phyloP scores from a whole-genome alignment of 306 rosid genomes.

The Pyrus bretschneideri region DNA sequence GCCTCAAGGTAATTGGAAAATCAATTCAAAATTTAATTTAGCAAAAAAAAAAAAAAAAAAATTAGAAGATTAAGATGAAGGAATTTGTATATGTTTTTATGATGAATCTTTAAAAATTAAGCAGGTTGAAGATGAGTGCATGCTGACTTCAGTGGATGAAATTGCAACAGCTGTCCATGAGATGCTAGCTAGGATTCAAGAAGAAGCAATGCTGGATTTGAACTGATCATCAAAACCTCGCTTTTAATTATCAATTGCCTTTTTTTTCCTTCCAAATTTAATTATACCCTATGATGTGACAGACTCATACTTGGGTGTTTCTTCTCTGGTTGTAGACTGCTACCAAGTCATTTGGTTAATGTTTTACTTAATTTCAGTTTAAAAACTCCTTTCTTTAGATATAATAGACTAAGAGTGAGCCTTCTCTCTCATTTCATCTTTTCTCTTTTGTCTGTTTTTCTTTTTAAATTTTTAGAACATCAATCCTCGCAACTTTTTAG shows the following conservation, averaged over 20 bases:
- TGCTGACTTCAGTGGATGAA: conserved; percentile 78
- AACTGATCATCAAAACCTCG: neutral
- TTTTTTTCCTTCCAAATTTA: no score
- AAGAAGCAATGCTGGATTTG: conserved; percentile 46
- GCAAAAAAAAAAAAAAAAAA: neutral
- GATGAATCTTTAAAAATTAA: neutral
- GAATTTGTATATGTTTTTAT: neutral
- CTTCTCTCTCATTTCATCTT: neutral
- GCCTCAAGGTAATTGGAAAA: conserved; percentile 54
- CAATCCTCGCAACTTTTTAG: no score
- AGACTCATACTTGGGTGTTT: neutral
- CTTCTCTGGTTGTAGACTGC: neutral
- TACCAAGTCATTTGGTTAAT: neutral
- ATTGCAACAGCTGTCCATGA: conserved; percentile 75
- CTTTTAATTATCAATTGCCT: neutral
- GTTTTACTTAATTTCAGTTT: neutral
- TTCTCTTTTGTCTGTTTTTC: neutral
- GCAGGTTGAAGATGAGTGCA: conserved; percentile 90
- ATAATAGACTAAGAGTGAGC: neutral
- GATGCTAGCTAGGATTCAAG: conserved; percentile 63
- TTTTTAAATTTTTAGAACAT: no score
- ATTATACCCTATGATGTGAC: no score
- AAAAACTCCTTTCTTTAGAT: neutral
- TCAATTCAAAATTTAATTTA: neutral
- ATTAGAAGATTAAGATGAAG: neutral